These are phyloP conservation scores for Scheffersomyces quercinus DNA, from an alignment of 1,139 yeast species.

Conservation along the genomic window DNA sequence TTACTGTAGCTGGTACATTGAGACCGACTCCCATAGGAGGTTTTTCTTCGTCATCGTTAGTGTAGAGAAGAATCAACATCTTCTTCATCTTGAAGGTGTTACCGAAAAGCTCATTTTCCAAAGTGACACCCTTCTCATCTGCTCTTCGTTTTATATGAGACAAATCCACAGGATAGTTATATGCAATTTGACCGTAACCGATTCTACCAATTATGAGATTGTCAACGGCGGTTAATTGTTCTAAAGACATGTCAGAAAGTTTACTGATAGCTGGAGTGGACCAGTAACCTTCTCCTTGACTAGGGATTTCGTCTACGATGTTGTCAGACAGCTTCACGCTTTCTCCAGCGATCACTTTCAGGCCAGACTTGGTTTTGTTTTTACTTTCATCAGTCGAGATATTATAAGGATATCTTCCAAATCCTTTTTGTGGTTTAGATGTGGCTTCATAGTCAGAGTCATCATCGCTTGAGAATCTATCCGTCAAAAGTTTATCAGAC, in stretches of 20 bases:
- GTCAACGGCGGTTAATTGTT: constrained; percentile 58
- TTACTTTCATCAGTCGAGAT: constrained; percentile 3
- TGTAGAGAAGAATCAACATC: constrained; percentile 66
- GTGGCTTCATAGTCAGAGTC: constrained; percentile 16
- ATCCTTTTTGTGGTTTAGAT: constrained; percentile 3
- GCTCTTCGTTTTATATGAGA: constrained; percentile 29
- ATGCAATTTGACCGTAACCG: constrained; percentile 75
- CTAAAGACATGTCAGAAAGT: constrained; percentile 45
- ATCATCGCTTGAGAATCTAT: constrained; percentile 21
- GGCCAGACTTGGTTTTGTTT: constrained; percentile 1
- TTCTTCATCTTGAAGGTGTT: constrained; percentile 57
- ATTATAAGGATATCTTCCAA: constrained; percentile 18
- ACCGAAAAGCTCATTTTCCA: constrained; percentile 51
- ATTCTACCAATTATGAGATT: constrained; percentile 76
- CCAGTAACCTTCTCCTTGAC: constrained; percentile 64
- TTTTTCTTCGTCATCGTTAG: constrained; percentile 46
- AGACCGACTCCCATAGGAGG: constrained; percentile 73
- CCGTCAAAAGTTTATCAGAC: constrained; percentile 19
- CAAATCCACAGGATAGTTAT: constrained; percentile 71
- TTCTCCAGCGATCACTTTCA: constrained; percentile 8
- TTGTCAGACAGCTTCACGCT: constrained; percentile 10
- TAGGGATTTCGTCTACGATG: constrained; percentile 3
- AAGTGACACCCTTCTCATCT: constrained; percentile 29
- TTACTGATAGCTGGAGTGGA: constrained; percentile 68
- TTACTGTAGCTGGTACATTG: constrained; percentile 82